Percentiles rank a stretch among this genome's conserved stretches.
These are phyloP conservation scores for Nemania serpens DNA, from an alignment of 2,329 filamentous ascomycete species.

Conservation along the genomic window DNA sequence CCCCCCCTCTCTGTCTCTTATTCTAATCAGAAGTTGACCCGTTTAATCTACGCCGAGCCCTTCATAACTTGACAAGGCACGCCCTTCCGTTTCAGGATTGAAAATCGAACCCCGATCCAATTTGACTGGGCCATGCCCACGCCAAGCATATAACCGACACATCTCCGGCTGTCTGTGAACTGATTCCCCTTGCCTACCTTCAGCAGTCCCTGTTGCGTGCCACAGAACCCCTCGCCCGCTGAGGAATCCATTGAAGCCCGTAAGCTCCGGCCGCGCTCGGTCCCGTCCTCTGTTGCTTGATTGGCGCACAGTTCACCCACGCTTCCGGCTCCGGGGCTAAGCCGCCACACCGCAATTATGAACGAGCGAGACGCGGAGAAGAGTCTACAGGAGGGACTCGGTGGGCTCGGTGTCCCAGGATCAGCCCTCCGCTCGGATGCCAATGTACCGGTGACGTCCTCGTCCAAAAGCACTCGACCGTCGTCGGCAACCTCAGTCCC, in stretches of 20 bases:
- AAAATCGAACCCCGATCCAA: not conserved
- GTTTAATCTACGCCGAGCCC: not conserved
- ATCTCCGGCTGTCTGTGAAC: not conserved
- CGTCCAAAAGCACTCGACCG: conserved; percentile 24
- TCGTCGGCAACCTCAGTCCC: conserved; percentile 35
- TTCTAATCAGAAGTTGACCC: not conserved
- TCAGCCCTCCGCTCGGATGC: not conserved
- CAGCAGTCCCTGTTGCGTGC: not conserved
- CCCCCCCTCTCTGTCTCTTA: not conserved
- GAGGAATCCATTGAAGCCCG: not conserved
- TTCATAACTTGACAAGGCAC: not conserved
- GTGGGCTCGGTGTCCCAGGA: conserved; percentile 8
- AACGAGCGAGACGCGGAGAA: conserved; percentile 18
- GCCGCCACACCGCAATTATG: conserved; percentile 12
- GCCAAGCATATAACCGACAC: too few relatives aligned
- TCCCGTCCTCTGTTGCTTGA: not conserved
- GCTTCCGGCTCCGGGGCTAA: not conserved
- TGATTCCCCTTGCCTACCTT: not conserved
- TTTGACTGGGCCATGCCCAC: too few relatives aligned
- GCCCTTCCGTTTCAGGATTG: not conserved
- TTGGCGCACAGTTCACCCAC: not conserved
- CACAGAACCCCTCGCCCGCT: too few relatives aligned
- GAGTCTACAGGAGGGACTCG: not conserved
- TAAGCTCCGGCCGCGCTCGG: not conserved
- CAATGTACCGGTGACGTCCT: not conserved